Base-by-base conservation (phyloP, 805 yeast species). In the Candida maesae region DNA sequence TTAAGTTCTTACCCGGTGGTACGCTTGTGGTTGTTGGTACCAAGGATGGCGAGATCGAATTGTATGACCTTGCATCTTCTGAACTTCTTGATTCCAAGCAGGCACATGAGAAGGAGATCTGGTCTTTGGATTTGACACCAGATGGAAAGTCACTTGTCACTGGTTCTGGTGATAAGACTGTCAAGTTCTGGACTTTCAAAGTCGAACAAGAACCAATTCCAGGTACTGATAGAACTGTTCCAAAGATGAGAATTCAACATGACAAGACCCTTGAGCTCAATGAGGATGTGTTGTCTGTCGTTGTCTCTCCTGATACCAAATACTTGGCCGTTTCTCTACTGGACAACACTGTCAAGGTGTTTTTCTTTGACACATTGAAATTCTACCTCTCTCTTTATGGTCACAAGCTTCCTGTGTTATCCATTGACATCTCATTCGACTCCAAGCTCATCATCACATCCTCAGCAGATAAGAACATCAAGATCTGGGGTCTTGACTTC, bases 401-500 rank as follows among this genome's bases (percentile, higher is more conserved):
- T 29, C 99, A 93, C 64, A 93, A 91, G 60, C 73, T 93, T 46
- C 99, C 99, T 1, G 99, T 93, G 3, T 70, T 93, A 39, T 83
- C 96, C 3, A 77, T 93, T 51, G 99, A 93, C 60, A 89, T 93
- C 33, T 86, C 98, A 1, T 71, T 63, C 52, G 99, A 93, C 62
- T 81, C 91, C 28, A 91, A 93, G 63, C 61, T 93, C 52, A 74
- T 93, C 46, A 79, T 91, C 39, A 87, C 98, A 0, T 86, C 96
- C 4, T 88, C 97, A 1, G 99, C 99, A 0, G 99, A 93, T 65
- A 93, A 93, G 64, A 93, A 93, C 63, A 86, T 93, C 59, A 89
- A 95, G 65, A 84, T 93, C 43, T 93, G 99, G 99, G 99, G 99
- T 38, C 68, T 93, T 44, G 99, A 93, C 62, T 93, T 93, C 64